phyloP scores from a whole-genome alignment of 1,139 yeast genomes.

The Blastobotrys serpentis region DNA sequence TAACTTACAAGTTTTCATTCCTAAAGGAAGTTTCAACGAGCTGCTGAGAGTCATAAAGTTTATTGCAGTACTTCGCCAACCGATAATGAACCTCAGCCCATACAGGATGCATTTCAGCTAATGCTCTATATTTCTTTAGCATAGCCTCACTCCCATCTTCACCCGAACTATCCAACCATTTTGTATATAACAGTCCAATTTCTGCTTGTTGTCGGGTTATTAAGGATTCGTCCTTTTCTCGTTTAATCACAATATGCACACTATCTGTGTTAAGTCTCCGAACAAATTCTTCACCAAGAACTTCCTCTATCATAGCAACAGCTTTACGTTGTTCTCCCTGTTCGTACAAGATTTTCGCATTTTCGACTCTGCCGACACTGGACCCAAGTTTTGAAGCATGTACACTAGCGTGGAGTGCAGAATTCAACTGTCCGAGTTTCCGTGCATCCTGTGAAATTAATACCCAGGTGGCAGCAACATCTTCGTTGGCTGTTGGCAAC shows the following conservation, averaged over 20 bases:
- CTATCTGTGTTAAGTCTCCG: constrained; percentile 17
- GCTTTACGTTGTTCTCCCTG: constrained; percentile 91
- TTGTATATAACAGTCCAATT: constrained; percentile 68
- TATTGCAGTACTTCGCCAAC: constrained; percentile 76
- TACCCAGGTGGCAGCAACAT: constrained; percentile 55
- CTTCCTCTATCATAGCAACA: constrained; percentile 59
- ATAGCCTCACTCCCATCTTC: constrained; percentile 78
- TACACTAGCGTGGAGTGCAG: constrained; percentile 72
- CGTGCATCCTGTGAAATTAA: constrained; percentile 67
- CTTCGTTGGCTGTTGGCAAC: constrained; percentile 40
- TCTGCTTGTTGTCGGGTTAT: constrained; percentile 26
- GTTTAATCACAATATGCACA: constrained; percentile 1
- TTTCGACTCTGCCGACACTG: constrained; percentile 66
- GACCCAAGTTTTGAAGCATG: constrained; percentile 55
- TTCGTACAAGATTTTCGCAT: constrained; percentile 84
- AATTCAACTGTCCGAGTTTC: constrained; percentile 64
- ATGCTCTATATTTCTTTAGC: constrained; percentile 62
- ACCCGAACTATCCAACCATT: constrained; percentile 86
- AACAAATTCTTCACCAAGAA: constrained; percentile 32
- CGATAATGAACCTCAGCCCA: constrained; percentile 85
- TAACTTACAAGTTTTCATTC: constrained; percentile 29
- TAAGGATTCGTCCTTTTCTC: constrained; percentile 5
- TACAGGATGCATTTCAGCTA: constrained; percentile 54
- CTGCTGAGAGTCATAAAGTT: constrained; percentile 64
- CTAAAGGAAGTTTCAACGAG: constrained; percentile 41